Evolutionary conservation across 139 green algal species (phyloP).

Genomic region (Trebouxia sp.): DNA sequence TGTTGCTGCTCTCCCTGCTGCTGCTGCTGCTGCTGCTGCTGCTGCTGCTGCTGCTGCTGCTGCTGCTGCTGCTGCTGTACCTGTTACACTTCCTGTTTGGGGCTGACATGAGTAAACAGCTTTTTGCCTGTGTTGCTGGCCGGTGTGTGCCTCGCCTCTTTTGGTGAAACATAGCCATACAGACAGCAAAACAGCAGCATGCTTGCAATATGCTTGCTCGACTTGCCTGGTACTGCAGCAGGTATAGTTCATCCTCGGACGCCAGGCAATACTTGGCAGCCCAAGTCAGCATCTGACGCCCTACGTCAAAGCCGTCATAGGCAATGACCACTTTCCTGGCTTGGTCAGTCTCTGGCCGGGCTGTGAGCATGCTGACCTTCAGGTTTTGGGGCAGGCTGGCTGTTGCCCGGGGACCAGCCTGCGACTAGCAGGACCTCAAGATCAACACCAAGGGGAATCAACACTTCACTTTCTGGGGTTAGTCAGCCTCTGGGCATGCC

Average conservation of each 20-base stretch:
- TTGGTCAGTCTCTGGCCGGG: not conserved
- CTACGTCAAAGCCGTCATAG: conserved; percentile 19
- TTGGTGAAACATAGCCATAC: not conserved
- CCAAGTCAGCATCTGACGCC: conserved; percentile 36
- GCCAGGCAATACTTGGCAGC: conserved; percentile 30
- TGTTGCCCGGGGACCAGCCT: not conserved
- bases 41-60: too few relatives aligned
- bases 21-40: too few relatives aligned
- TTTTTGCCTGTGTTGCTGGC: too few relatives aligned
- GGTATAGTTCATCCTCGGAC: conserved; percentile 45
- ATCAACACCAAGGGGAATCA: not conserved
- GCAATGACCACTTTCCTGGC: conserved; percentile 46
- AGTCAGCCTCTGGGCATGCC: not conserved
- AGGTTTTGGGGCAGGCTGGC: not conserved
- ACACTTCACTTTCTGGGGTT: not conserved
- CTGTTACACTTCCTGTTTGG: too few relatives aligned
- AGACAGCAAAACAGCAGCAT: not conserved
- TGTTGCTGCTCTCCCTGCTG: too few relatives aligned
- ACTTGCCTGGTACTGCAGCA: conserved; percentile 39
- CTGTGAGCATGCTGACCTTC: conserved; percentile 29
- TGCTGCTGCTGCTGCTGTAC: too few relatives aligned
- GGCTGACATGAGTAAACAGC: too few relatives aligned
- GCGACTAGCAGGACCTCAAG: not conserved
- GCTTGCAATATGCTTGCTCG: not conserved
- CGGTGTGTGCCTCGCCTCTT: too few relatives aligned